Evolutionary conservation across 352 stramenopile species (phyloP).

Genomic region (Pythium inflatum): DNA sequence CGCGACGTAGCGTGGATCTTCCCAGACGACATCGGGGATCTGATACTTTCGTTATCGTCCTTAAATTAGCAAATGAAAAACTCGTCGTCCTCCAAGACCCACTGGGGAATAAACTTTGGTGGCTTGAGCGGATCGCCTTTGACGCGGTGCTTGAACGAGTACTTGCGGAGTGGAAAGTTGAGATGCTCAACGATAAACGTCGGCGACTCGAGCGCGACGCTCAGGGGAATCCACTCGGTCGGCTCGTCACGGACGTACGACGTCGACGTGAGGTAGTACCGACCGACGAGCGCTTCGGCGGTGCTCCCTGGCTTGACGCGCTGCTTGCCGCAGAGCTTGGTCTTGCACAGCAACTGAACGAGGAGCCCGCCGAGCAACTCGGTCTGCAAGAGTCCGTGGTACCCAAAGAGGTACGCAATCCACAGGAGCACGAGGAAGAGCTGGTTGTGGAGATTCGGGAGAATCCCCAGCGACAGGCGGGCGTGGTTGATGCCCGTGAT

Average conservation of each 20-base stretch:
- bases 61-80: no score
- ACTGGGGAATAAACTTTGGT: no score
- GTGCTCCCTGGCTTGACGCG: constrained; percentile 8
- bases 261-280: constrained; percentile 21
- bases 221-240: constrained; percentile 28
- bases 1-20: no score
- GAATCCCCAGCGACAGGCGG: background rate
- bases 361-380: background rate
- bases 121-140: no score
- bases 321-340: constrained; percentile 14
- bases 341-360: constrained; percentile 14
- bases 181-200: constrained; percentile 6
- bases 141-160: no score
- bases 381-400: constrained; percentile 9
- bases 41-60: no score
- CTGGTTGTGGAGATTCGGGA: constrained; percentile 21
- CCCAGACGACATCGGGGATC: no score
- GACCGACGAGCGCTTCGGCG: constrained; percentile 15
- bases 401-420: constrained; percentile 12
- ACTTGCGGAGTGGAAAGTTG: constrained; percentile 12
- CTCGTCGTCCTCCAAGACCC: no score
- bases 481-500: constrained; percentile 26
- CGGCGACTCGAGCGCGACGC: constrained; percentile 15
- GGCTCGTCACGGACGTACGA: constrained; percentile 5
- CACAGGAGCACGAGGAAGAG: constrained; percentile 24